Evolutionary conservation across 306 rosid species (phyloP).

Genomic region (Hippophae rhamnoides): DNA sequence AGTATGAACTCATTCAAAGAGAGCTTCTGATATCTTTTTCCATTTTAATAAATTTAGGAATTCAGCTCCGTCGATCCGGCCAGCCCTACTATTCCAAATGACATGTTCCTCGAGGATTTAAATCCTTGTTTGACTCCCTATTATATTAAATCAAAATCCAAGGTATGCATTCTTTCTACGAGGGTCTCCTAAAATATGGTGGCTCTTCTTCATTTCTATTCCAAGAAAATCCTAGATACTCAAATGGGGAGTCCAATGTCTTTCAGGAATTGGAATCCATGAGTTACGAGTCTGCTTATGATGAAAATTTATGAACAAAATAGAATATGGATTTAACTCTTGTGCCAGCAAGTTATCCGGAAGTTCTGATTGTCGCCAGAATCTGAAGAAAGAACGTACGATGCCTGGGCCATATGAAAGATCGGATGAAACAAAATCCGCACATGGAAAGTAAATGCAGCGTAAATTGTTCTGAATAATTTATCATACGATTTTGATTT

Average conservation of each 20-base stretch:
- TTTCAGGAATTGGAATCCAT: constrained; percentile 54
- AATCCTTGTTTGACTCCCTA: constrained; percentile 89
- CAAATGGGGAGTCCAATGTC: background rate
- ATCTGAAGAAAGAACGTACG: constrained; percentile 21
- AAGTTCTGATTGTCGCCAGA: constrained; percentile 66
- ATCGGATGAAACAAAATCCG: constrained; percentile 52
- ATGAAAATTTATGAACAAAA: constrained; percentile 37
- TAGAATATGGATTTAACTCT: constrained; percentile 31
- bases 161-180: constrained; percentile 28
- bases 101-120: constrained; percentile 68
- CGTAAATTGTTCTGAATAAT: constrained; percentile 27
- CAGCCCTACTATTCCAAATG: constrained; percentile 45
- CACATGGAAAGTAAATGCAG: constrained; percentile 39
- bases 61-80: constrained; percentile 65
- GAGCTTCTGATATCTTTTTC: constrained; percentile 1
- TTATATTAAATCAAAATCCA: constrained; percentile 54
- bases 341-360: constrained; percentile 36
- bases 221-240: background rate
- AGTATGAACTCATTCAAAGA: background rate
- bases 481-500: background rate
- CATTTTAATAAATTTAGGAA: constrained; percentile 38
- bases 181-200: background rate
- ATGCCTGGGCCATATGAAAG: constrained; percentile 32
- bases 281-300: constrained; percentile 36
- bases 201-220: background rate